phyloP scores from a whole-genome alignment of 805 yeast species.

The Cyberlindnera mississippiensis region DNA sequence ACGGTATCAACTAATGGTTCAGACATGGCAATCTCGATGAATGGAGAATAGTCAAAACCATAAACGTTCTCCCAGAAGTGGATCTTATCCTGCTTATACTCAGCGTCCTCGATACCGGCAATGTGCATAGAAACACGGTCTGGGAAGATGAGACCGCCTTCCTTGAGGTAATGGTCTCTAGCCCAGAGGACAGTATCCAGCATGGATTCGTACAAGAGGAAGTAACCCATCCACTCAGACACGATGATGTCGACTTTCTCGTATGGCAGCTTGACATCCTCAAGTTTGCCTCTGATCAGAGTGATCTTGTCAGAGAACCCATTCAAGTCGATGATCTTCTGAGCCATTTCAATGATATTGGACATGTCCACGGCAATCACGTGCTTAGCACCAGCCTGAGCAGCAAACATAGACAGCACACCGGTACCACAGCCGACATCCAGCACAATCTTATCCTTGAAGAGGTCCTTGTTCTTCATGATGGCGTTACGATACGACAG shows the following conservation, averaged over 20 bases:
- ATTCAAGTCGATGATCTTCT: constrained; percentile 75
- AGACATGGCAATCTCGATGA: constrained; percentile 76
- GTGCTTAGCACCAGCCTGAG: constrained; percentile 97
- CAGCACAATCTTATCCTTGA: constrained; percentile 88
- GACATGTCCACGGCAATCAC: constrained; percentile 98
- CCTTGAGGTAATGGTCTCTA: constrained; percentile 75
- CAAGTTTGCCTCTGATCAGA: constrained; percentile 85
- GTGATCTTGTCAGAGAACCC: constrained; percentile 87
- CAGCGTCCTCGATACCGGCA: constrained; percentile 91
- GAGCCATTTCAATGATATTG: constrained; percentile 94
- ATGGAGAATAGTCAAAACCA: constrained; percentile 94
- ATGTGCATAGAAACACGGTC: constrained; percentile 86
- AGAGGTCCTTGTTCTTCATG: constrained; percentile 79
- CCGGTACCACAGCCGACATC: constrained; percentile 99
- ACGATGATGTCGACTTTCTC: constrained; percentile 90
- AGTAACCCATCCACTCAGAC: constrained; percentile 99
- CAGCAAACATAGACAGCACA: constrained; percentile 95
- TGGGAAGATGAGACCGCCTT: constrained; percentile 90
- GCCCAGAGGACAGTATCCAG: constrained; percentile 93
- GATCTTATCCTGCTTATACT: constrained; percentile 86
- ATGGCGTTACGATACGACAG: constrained; percentile 89
- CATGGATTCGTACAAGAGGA: constrained; percentile 94
- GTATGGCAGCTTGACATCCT: constrained; percentile 84
- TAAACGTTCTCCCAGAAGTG: constrained; percentile 96
- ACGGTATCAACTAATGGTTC: constrained; percentile 98